Evolutionary conservation across 805 yeast genomes (phyloP), one percentile per base, ranked within the genome.

Genomic region (Monosporozyma aquatica): DNA sequence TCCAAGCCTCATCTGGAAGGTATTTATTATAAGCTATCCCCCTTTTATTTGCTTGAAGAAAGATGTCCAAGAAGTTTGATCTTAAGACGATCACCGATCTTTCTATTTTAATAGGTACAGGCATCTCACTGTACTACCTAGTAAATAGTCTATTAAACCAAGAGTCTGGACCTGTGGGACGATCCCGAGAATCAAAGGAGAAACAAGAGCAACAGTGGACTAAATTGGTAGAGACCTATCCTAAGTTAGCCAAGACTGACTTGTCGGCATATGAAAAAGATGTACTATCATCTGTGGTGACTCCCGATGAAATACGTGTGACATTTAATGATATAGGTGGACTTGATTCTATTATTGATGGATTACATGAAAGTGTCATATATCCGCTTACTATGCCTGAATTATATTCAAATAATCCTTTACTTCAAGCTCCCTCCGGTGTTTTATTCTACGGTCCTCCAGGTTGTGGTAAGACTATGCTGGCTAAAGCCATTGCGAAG

Each of bases 381-480:
- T 80, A 85, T 52, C 98, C 98, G 1, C 68, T 92, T 44, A 81
- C 84, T 14, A 68, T 61, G 52, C 95, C 95, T 0, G 85, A 77
- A 38, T 64, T 87, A 32, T 87, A 83, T 58, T 67, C 76, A 10
- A 78, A 76, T 41, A 84, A 82, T 50, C 78, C 86, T 41, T 69
- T 90, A 41, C 67, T 90, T 21, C 86, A 83, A 55, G 90, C 95
- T 1, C 98, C 98, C 2, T 87, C 86, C 56, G 98, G 98, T 32
- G 97, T 90, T 3, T 66, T 90, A 27, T 70, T 89, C 38, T 80
- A 86, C 57, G 97, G 97, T 0, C 97, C 97, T 3, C 97, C 97
- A 0, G 97, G 97, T 0, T 90, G 97, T 62, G 97, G 97, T 43
- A 90, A 90, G 64, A 90, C 97, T 3, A 86, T 90, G 96, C 69